A percentile compares a stretch with the other conserved stretches of the same genome.
These are phyloP conservation scores for Colletotrichum liaoningense DNA, from an alignment of 2,329 filamentous ascomycete genomes.

Conservation along the genomic window DNA sequence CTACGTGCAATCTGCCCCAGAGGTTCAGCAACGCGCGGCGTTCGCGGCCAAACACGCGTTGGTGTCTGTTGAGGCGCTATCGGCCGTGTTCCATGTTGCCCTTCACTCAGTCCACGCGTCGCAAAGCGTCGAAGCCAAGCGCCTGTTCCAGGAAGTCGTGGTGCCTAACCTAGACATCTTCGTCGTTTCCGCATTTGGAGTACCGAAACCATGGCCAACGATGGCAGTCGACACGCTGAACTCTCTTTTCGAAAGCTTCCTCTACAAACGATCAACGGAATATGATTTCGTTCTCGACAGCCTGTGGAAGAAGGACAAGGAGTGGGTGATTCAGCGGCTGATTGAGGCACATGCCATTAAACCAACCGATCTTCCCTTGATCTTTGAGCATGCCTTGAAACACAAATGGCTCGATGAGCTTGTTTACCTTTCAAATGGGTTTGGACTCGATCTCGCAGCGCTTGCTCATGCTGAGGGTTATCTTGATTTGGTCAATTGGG, in stretches of 20 bases:
- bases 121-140: slow-evolving; percentile 71
- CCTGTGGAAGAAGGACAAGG: slow-evolving; percentile 89
- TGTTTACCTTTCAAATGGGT: slow-evolving; percentile 81
- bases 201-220: slow-evolving; percentile 80
- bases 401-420: slow-evolving; percentile 88
- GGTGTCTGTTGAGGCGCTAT: slow-evolving; percentile 87
- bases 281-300: slow-evolving; percentile 92
- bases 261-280: slow-evolving; percentile 80
- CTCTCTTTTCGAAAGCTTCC: slow-evolving; percentile 84
- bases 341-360: slow-evolving; percentile 83
- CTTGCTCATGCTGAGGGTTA: slow-evolving; percentile 83
- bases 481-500: slow-evolving; percentile 87
- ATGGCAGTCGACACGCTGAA: slow-evolving; percentile 81
- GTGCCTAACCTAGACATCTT: slow-evolving; percentile 83
- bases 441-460: slow-evolving; percentile 88
- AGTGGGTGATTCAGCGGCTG: slow-evolving; percentile 86
- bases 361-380: slow-evolving; percentile 59
- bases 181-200: slow-evolving; percentile 80
- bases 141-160: slow-evolving; percentile 74
- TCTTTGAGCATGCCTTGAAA: slow-evolving; percentile 75
- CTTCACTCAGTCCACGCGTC: slow-evolving; percentile 71
- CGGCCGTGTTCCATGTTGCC: slow-evolving; percentile 74
- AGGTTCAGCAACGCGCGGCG: slow-evolving; percentile 63
- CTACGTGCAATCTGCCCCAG: slow-evolving; percentile 60
- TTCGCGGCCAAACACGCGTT: slow-evolving; percentile 85